Conservation (phyloP, 805 yeast species). For the Jamesozyma spencerorum region DNA sequence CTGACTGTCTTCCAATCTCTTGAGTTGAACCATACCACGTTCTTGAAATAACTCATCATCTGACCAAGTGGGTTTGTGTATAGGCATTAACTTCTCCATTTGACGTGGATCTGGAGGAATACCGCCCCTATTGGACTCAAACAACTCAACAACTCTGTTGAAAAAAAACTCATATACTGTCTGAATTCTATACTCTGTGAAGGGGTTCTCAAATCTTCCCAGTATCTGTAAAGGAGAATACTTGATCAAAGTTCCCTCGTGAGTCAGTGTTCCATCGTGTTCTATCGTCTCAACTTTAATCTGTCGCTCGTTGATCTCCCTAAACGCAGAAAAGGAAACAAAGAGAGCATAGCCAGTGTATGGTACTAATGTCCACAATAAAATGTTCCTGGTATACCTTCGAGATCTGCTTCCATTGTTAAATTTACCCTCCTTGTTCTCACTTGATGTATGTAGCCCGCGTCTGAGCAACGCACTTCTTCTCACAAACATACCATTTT, state of each 20-base stretch:
- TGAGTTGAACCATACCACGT: not conserved
- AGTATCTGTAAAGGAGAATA: constrained; percentile 44
- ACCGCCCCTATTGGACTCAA: constrained; percentile 54
- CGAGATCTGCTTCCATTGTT: not conserved
- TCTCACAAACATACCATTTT: not conserved
- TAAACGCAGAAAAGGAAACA: constrained; percentile 45
- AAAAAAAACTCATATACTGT: constrained; percentile 76
- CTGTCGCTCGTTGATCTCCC: constrained; percentile 42
- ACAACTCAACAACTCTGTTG: constrained; percentile 62
- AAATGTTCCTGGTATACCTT: not conserved
- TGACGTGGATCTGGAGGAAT: constrained; percentile 41
- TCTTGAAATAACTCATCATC: not conserved
- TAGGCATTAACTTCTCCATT: constrained; percentile 50
- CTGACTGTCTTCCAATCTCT: not conserved
- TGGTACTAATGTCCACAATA: constrained; percentile 28
- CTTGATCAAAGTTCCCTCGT: constrained; percentile 24
- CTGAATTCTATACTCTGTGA: constrained; percentile 81
- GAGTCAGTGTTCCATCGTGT: constrained; percentile 7
- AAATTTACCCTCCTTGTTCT: not conserved
- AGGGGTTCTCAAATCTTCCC: constrained; percentile 86
- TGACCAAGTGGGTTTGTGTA: constrained; percentile 51
- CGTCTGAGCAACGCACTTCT: not conserved
- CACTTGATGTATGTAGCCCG: not conserved
- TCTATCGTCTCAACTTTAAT: constrained; percentile 13
- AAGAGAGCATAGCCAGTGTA: constrained; percentile 61